A percentile compares a stretch with the other conserved stretches of the same genome.
phyloP scores from a whole-genome alignment of 495 filamentous ascomycete genomes.

The Choiromyces venosus region DNA sequence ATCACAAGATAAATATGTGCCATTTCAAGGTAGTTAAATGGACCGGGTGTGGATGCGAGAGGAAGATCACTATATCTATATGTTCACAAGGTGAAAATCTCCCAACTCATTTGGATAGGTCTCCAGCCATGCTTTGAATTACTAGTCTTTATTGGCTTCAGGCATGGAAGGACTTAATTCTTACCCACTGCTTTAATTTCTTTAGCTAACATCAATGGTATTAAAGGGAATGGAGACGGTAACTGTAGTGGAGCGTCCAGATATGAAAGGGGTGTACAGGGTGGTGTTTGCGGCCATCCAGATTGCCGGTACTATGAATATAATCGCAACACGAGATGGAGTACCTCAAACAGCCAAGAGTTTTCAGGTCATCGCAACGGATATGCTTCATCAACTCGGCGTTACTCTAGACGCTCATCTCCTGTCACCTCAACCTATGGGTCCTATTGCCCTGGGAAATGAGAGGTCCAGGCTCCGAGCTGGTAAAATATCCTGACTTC shows the following conservation, averaged over 20 bases:
- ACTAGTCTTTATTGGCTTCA: neutral
- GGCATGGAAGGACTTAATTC: too few species aligned
- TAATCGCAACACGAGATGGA: conserved; percentile 11
- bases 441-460: neutral
- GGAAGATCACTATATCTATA: conserved; percentile 17
- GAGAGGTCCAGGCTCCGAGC: neutral
- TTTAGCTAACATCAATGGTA: neutral
- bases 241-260: conserved; percentile 20
- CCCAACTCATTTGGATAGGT: neutral
- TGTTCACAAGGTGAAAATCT: conserved; percentile 22
- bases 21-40: conserved; percentile 32
- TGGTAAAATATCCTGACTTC: neutral
- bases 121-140: neutral
- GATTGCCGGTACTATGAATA: conserved; percentile 20
- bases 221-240: conserved; percentile 14
- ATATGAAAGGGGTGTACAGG: conserved; percentile 25
- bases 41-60: conserved; percentile 24
- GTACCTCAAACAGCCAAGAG: conserved; percentile 1
- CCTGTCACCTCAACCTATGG: neutral
- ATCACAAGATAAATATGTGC: conserved; percentile 20
- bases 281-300: conserved; percentile 10
- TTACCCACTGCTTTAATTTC: neutral
- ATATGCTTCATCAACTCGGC: neutral
- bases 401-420: neutral
- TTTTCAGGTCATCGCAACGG: neutral